These are phyloP conservation scores for Phytopythium ostracodes DNA, from an alignment of 352 stramenopile species.

Conservation along the genomic window DNA sequence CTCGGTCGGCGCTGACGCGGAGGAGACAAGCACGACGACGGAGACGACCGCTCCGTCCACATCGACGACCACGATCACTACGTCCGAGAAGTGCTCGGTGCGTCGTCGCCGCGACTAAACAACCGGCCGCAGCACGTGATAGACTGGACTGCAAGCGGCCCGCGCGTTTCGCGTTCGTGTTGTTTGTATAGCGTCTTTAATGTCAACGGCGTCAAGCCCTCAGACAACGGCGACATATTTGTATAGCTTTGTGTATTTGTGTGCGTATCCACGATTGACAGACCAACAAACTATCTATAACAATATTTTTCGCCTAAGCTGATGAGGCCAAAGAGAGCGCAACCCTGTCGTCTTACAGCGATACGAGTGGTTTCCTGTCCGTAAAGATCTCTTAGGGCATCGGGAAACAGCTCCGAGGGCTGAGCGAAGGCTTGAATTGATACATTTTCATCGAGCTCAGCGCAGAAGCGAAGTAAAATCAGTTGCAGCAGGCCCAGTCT, in stretches of 20 bases:
- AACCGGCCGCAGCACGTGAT: too few species aligned
- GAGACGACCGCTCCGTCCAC: conserved; percentile 4
- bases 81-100: conserved; percentile 7
- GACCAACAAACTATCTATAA: not conserved
- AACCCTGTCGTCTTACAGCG: not conserved
- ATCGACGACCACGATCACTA: conserved; percentile 12
- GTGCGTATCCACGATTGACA: not conserved
- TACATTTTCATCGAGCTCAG: too few species aligned
- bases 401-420: too few species aligned
- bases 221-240: not conserved
- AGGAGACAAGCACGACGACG: conserved; percentile 4
- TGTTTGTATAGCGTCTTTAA: not conserved
- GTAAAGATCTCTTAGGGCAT: too few species aligned
- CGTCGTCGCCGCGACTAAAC: conserved; percentile 5
- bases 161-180: not conserved
- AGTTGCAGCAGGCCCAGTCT: not conserved
- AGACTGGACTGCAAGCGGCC: too few species aligned
- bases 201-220: not conserved
- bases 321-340: too few species aligned
- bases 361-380: not conserved
- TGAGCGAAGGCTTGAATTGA: too few species aligned
- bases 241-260: conserved; percentile 3
- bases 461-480: not conserved
- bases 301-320: too few species aligned
- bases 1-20: not conserved